These are phyloP conservation scores for Ophiostoma himal-ulmi DNA, from an alignment of 2,329 filamentous ascomycete genomes.

Conservation along the genomic window DNA sequence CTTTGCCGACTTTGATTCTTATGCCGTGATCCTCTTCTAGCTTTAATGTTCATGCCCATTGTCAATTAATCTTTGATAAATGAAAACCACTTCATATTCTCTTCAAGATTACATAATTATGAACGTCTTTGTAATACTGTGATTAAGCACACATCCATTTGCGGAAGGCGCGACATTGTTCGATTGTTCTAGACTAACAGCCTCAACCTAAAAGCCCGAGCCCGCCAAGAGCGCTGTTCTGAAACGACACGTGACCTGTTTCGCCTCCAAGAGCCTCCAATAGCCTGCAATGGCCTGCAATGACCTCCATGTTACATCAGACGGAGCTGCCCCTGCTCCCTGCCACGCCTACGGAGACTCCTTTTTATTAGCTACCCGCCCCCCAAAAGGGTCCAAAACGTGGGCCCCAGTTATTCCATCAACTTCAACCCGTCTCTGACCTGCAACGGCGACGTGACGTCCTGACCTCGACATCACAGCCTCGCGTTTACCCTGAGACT, in stretches of 20 bases:
- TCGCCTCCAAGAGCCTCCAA: too few relatives aligned
- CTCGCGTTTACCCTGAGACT: not conserved
- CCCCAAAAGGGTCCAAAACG: not conserved
- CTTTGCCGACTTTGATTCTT: not conserved
- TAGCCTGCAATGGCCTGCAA: too few relatives aligned
- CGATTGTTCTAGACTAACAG: not conserved
- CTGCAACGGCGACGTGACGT: not conserved
- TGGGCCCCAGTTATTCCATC: not conserved
- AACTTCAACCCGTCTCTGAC: not conserved
- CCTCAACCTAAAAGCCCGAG: not conserved
- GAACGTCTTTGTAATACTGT: not conserved
- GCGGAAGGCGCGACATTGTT: slow-evolving; percentile 1
- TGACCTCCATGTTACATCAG: not conserved
- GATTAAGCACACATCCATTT: not conserved
- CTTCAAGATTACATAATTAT: not conserved
- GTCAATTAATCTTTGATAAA: not conserved
- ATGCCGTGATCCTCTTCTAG: not conserved
- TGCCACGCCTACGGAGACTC: not conserved
- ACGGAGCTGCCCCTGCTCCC: slow-evolving; percentile 3
- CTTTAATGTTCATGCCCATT: not conserved
- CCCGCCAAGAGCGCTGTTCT: not conserved
- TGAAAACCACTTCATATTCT: not conserved
- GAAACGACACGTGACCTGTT: slow-evolving; percentile 17
- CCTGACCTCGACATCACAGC: not conserved
- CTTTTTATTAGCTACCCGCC: slow-evolving; percentile 7